Evolutionary conservation across 176 grass and related monocot species (phyloP).

Genomic region (Triticum dicoccoides): DNA sequence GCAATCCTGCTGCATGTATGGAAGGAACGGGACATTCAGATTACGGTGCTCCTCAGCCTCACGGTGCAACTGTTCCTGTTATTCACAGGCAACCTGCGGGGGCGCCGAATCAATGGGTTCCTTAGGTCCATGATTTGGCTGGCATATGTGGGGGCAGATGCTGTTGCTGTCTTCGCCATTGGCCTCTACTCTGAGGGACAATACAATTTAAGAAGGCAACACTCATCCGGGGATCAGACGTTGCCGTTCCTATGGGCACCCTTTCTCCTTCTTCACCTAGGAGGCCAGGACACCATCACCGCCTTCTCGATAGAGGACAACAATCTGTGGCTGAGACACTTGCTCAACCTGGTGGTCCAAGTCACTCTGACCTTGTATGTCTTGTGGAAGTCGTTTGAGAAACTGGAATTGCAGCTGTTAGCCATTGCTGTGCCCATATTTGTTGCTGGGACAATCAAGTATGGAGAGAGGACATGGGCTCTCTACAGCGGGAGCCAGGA

Average conservation of each 20-base stretch:
- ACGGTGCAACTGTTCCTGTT: too few species aligned
- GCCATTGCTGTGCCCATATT: neutral
- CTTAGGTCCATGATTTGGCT: too few species aligned
- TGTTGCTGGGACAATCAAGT: neutral
- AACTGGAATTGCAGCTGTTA: neutral
- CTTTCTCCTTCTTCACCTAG: neutral
- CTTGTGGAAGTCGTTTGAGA: neutral
- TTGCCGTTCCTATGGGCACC: neutral
- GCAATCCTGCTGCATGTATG: too few species aligned
- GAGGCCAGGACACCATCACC: neutral
- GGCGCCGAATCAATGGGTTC: too few species aligned
- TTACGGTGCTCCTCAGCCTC: too few species aligned
- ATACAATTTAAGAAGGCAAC: neutral
- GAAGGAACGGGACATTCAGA: too few species aligned
- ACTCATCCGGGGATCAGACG: too few species aligned
- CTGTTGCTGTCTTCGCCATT: too few species aligned
- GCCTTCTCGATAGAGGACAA: conserved; percentile 13
- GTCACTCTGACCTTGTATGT: neutral
- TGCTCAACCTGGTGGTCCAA: neutral
- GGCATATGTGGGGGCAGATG: too few species aligned
- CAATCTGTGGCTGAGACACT: neutral
- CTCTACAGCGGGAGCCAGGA: neutral
- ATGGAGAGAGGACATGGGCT: conserved; percentile 1
- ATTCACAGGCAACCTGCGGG: too few species aligned
- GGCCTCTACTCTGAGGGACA: too few species aligned